Evolutionary conservation across 148 eudicot species (phyloP), one percentile per base, ranked within the genome.

Genomic region (Vaccinium corymbosum): DNA sequence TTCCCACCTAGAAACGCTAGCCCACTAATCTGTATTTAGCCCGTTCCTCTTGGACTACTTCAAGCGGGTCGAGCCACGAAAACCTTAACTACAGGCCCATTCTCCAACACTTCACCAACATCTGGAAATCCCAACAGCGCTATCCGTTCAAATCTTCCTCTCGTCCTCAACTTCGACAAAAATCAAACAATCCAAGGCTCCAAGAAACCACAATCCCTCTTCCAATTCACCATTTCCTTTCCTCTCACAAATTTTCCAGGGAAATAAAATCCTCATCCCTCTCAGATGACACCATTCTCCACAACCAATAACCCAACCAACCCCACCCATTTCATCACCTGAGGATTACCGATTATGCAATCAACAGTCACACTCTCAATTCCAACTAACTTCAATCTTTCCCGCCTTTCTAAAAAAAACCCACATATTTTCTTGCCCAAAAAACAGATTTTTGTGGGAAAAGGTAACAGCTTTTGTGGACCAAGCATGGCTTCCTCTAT

Each of bases 401-500:
- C 64, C 76, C 42, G 11, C 20, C 46, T 78, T 51, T 70, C 52
- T 74, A 76, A 53, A 13, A 77, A 68, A 86, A 88, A 32, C 14
- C 49, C 80, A 4, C 61, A 46, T 8, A 57, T 22, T 76, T 79
- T 89, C 88, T 89, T 76, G n/a, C 92, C 84, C 82, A 89, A 80
- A 84, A 59, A 32, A 80, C 10, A 20, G 20, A 14, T 32, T 51
- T 46, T 12, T 16, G 70, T 19, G 25, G 68, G 25, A 42, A 10
- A 20, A 62, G 7, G 61, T 20, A 76, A 70, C 64, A 2, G 35
- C 80, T 57, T 83, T 51, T 49, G 38, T 80, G 72, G 81, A 15
- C 88, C 83, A 66, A 86, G 55, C 86, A 94, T 92, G 95, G 70
- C 93, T 70, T 84, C 86, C 20, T 16, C 86, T 84, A 72, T 78